Conservation (phyloP, 2,329 filamentous ascomycete genomes). For the Fusarium nisikadoi region DNA sequence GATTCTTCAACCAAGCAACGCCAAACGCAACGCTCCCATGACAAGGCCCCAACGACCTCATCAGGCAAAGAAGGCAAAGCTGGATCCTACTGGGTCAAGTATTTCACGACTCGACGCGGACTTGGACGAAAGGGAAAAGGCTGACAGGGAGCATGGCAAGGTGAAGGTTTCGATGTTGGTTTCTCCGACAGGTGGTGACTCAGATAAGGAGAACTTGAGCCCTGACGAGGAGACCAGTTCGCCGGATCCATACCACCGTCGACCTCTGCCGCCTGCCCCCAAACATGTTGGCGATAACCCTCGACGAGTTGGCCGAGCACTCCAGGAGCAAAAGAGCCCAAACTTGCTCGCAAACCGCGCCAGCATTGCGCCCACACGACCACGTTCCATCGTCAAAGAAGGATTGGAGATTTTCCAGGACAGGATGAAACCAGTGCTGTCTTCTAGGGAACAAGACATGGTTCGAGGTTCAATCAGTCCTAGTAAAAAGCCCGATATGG, state of each 20-base stretch:
- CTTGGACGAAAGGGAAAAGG: constrained; percentile 43
- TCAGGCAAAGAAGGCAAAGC: constrained; percentile 69
- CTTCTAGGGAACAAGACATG: constrained; percentile 70
- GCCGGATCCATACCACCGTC: constrained; percentile 46
- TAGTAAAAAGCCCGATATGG: constrained; percentile 82
- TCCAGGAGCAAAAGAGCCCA: constrained; percentile 54
- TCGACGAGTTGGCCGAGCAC: constrained; percentile 54
- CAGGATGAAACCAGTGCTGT: constrained; percentile 44
- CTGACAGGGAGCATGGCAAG: constrained; percentile 44
- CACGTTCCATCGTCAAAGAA: constrained; percentile 47
- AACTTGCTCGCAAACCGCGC: constrained; percentile 51
- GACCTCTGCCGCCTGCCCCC: constrained; percentile 51
- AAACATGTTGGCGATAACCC: constrained; percentile 46
- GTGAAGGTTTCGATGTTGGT: constrained; percentile 55
- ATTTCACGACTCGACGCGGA: constrained; percentile 67
- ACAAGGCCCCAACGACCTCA: constrained; percentile 47
- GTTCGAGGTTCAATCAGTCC: constrained; percentile 67
- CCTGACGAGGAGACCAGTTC: constrained; percentile 61
- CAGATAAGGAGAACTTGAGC: constrained; percentile 94
- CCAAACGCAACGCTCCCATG: constrained; percentile 71
- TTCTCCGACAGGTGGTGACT: constrained; percentile 65
- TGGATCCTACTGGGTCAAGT: constrained; percentile 70
- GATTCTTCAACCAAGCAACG: constrained; percentile 64
- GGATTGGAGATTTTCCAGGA: constrained; percentile 66
- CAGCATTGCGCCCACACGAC: constrained; percentile 54